These are phyloP conservation scores for Raddia distichophylla DNA, from an alignment of 176 grass and related monocot genomes.

Conservation along the genomic window DNA sequence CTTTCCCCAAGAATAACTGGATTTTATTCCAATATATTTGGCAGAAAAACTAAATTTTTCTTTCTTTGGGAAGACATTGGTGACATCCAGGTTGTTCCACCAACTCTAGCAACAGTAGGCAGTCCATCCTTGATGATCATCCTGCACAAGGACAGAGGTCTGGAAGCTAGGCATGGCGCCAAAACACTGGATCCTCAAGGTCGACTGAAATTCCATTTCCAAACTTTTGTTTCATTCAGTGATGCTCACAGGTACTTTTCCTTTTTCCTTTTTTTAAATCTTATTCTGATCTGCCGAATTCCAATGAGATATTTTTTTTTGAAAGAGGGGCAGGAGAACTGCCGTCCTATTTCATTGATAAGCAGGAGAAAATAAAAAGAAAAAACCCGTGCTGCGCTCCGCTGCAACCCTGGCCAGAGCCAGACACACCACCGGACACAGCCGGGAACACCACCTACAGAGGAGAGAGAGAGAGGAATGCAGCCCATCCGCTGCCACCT, in stretches of 20 bases:
- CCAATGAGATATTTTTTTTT: too few relatives aligned
- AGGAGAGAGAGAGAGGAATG: too few relatives aligned
- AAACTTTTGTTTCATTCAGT: conserved; percentile 89
- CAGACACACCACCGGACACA: too few relatives aligned
- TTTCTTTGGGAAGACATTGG: conserved; percentile 98
- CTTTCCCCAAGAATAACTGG: conserved; percentile 92
- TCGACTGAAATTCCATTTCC: conserved; percentile 87
- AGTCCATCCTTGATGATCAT: conserved; percentile 82
- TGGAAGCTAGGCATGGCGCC: conserved; percentile 82
- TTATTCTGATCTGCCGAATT: conserved; percentile 6
- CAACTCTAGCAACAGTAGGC: conserved; percentile 75
- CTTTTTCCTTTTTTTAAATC: conserved; percentile 17
- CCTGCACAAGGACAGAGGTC: conserved; percentile 74
- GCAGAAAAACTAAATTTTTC: conserved; percentile 95
- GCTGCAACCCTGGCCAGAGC: too few relatives aligned
- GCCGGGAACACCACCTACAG: too few relatives aligned
- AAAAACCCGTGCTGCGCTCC: too few relatives aligned
- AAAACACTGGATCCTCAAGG: conserved; percentile 74
- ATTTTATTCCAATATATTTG: conserved; percentile 89
- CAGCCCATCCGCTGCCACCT: too few relatives aligned
- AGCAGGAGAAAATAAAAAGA: too few relatives aligned
- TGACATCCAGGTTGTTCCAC: conserved; percentile 78
- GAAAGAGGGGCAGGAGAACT: too few relatives aligned
- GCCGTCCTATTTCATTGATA: too few relatives aligned
- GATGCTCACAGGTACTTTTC: conserved; percentile 78